Base-by-base conservation (phyloP, 2,329 filamentous ascomycete genomes). In the Uncinocarpus reesii region DNA sequence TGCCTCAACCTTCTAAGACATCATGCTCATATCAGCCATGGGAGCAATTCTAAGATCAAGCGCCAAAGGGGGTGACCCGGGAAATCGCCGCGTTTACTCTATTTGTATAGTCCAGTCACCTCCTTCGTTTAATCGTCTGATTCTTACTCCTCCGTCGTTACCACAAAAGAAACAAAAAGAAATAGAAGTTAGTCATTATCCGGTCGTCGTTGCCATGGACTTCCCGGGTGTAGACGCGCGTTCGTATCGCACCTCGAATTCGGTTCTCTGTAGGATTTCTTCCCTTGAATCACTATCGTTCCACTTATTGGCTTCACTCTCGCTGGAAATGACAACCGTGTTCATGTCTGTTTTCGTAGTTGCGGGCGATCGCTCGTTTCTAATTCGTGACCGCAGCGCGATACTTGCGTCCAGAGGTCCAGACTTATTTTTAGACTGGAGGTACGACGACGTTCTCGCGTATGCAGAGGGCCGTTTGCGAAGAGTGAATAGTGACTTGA, bases 241-340 rank as follows among this genome's bases (percentile, higher is more conserved):
- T 34, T 52, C 51, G 16, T 50, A 52, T 10, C 34, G 35, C 7
- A 50, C 47, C 48, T 52, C 51, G 34, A 52, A 47, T 18, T 52
- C 51, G 16, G 51, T 52, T 32, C 43, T 24, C 38, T 46, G 51
- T 18, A 52, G 34, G 10, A 52, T 52, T 23, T 52, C 47, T 28
- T 52, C 47, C 20, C 43, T 34, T 15, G 51, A 52, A 23, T 48
- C 51, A n/a, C 32, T 34, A 16, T 52, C 50, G 18, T 42, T 34
- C 50, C 50, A 52, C 35, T 35, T 47, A 23, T 47, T 16, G 20
- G 32, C 28, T 11, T 49, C 42, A 2, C n/a, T 4, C 28, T 45
- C 42, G 26, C 36, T 34, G 5, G 49, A 48, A n/a, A 52, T 40
- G 3, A 48, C 46, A 32, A 49, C 42, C 7, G 42, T 45, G 23